Percentiles rank a stretch among this genome's conserved stretches.
These are phyloP conservation scores for Vitis hybrid DNA, from an alignment of 177 flowering plant genomes.

Conservation along the genomic window DNA sequence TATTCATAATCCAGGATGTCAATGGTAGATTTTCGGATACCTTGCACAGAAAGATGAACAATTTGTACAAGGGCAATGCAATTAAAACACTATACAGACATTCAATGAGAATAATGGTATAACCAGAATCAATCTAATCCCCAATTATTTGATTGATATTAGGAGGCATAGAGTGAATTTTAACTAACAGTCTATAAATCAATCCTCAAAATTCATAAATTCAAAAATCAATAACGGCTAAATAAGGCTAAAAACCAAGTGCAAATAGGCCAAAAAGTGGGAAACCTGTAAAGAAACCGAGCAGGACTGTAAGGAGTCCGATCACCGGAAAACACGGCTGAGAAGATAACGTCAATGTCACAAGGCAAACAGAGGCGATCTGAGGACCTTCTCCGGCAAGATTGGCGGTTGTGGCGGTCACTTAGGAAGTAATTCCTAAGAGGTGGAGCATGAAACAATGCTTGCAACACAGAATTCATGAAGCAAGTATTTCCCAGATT, in stretches of 20 bases:
- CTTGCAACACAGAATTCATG: conserved; percentile 90
- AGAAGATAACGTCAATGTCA: conserved; percentile 57
- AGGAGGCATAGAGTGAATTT: no score
- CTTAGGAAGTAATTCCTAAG: conserved; percentile 71
- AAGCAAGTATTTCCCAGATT: conserved; percentile 89
- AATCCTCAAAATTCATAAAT: neutral
- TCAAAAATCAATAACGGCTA: neutral
- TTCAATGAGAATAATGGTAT: no score
- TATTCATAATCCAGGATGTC: neutral
- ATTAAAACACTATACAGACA: no score
- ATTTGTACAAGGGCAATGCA: no score
- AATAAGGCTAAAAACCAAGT: conserved; percentile 6
- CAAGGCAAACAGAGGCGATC: conserved; percentile 69
- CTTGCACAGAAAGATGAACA: no score
- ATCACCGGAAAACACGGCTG: conserved; percentile 75
- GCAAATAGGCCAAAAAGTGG: neutral
- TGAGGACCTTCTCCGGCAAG: conserved; percentile 41
- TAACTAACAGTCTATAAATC: no score
- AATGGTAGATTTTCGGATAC: no score
- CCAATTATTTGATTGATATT: no score
- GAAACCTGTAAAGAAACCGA: conserved; percentile 77
- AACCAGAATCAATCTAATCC: no score
- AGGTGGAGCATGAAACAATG: conserved; percentile 80
- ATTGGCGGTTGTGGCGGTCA: conserved; percentile 51
- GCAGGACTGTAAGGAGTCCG: conserved; percentile 83